phyloP scores from a whole-genome alignment of 768 basidiomycete species.

The Austroboletus festivus region DNA sequence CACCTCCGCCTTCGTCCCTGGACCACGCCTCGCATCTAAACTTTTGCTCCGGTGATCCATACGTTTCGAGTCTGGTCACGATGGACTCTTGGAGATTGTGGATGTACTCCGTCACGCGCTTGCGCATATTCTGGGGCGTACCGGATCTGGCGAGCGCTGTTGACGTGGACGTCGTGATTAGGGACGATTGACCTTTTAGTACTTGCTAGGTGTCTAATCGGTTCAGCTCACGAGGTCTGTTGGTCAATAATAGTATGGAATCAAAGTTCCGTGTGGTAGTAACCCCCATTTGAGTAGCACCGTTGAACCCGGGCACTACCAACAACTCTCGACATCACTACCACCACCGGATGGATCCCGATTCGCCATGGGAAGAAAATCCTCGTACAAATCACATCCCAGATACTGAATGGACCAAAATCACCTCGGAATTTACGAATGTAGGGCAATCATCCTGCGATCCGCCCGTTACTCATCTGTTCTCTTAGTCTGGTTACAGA shows the following conservation, averaged over 20 bases:
- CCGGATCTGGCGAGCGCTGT: not conserved
- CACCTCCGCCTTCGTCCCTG: slow-evolving; percentile 16
- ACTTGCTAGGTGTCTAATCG: not conserved
- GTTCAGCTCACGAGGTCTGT: not conserved
- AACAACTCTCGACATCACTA: not conserved
- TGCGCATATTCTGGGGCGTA: slow-evolving; percentile 7
- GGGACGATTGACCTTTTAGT: too few species aligned
- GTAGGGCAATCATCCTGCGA: slow-evolving; percentile 38
- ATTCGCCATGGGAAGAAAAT: slow-evolving; percentile 62
- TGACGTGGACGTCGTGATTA: not conserved
- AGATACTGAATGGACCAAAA: slow-evolving; percentile 64
- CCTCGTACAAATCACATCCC: slow-evolving; percentile 31
- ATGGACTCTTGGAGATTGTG: slow-evolving; percentile 20
- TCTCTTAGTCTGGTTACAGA: slow-evolving; percentile 80
- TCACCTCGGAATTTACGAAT: slow-evolving; percentile 69
- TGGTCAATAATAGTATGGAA: not conserved
- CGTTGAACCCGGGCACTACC: too few species aligned
- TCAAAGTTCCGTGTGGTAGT: too few species aligned
- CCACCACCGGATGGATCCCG: slow-evolving; percentile 23
- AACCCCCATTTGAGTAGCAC: too few species aligned
- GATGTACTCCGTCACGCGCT: slow-evolving; percentile 12
- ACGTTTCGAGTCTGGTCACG: slow-evolving; percentile 20
- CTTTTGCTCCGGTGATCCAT: slow-evolving; percentile 1
- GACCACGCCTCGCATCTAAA: slow-evolving; percentile 20
- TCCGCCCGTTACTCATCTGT: not conserved